A percentile compares a stretch with the other conserved stretches of the same genome.
Conservation (phyloP, 306 rosid species). For the Quercus berberidifolia region DNA sequence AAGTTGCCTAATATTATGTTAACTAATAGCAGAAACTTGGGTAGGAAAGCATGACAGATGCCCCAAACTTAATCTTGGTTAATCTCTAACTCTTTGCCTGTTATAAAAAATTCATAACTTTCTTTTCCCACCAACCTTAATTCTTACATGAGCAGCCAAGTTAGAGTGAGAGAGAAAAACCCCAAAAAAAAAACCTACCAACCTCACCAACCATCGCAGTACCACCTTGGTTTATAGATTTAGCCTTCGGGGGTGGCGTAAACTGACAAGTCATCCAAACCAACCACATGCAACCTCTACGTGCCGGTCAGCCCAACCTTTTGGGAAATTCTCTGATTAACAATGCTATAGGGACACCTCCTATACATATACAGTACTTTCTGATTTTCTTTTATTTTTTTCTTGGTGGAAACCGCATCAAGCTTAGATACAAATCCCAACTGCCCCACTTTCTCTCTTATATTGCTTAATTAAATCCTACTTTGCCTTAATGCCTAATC, state of each 20-base stretch:
- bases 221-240: not conserved
- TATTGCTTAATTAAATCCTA: not conserved
- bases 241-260: not conserved
- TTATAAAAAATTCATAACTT: too few relatives aligned
- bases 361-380: not conserved
- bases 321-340: slow-evolving; percentile 1
- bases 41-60: too few relatives aligned
- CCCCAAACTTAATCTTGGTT: too few relatives aligned
- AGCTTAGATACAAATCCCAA: slow-evolving; percentile 6
- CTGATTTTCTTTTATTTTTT: not conserved
- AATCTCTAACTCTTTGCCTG: too few relatives aligned
- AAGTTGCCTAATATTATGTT: too few relatives aligned
- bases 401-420: slow-evolving; percentile 1
- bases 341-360: not conserved
- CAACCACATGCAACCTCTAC: slow-evolving; percentile 18
- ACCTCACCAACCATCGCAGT: not conserved
- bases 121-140: not conserved
- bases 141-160: not conserved
- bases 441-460: not conserved
- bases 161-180: not conserved
- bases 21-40: too few relatives aligned
- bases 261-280: slow-evolving; percentile 10
- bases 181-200: too few relatives aligned
- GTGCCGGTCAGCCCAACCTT: slow-evolving; percentile 29
- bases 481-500: not conserved